Evolutionary conservation across 768 basidiomycete genomes (phyloP).

Genomic region (Hysterangium stoloniferum): DNA sequence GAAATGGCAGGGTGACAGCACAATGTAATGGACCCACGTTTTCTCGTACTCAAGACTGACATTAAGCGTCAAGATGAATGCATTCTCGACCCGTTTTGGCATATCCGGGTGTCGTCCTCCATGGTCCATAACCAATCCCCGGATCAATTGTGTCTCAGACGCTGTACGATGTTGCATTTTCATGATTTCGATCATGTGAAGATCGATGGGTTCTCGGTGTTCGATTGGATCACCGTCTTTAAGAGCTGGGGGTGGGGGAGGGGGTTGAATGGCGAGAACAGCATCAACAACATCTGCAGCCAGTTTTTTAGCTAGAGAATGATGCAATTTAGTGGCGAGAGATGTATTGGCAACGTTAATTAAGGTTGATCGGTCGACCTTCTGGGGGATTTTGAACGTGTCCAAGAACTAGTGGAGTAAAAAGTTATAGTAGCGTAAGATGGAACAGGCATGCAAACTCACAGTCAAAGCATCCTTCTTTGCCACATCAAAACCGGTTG

Average conservation of each 20-base stretch:
- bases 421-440: slow-evolving; percentile 14
- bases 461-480: slow-evolving; percentile 92
- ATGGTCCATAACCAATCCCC: slow-evolving; percentile 94
- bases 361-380: slow-evolving; percentile 82
- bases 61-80: slow-evolving; percentile 90
- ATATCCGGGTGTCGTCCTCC: slow-evolving; percentile 98
- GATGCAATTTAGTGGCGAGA: slow-evolving; percentile 86
- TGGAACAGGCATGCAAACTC: slow-evolving; percentile 27
- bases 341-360: slow-evolving; percentile 95
- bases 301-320: slow-evolving; percentile 74
- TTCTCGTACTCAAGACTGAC: slow-evolving; percentile 99
- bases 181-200: slow-evolving; percentile 99
- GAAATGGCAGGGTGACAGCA: background rate
- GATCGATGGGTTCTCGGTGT: slow-evolving; percentile 85
- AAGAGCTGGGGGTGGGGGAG: slow-evolving; percentile 43
- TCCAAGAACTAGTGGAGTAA: slow-evolving; percentile 75
- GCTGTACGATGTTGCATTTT: slow-evolving; percentile 99
- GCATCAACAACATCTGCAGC: slow-evolving; percentile 94
- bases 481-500: slow-evolving; percentile 91
- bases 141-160: slow-evolving; percentile 92
- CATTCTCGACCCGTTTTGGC: slow-evolving; percentile 97
- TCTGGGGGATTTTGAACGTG: slow-evolving; percentile 68
- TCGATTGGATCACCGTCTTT: slow-evolving; percentile 36
- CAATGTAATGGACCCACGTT: slow-evolving; percentile 56
- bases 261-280: slow-evolving; percentile 77